Evolutionary conservation across 139 green algal genomes (phyloP), one percentile per base, ranked within the genome.

Genomic region (Pedinophyceae sp.): DNA sequence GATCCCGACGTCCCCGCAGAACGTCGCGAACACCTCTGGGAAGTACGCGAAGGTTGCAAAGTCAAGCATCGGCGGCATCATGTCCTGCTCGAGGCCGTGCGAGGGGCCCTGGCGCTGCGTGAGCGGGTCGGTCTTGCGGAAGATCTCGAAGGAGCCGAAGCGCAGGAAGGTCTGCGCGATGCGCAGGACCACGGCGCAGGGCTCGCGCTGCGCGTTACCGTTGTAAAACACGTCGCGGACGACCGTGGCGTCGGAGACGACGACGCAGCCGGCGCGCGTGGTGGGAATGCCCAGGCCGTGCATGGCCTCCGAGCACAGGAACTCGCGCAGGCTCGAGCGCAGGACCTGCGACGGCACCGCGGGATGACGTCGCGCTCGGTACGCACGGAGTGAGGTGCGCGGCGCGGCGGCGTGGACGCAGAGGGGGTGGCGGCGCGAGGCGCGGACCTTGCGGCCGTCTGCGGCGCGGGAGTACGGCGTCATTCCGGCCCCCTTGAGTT

Each of bases 261-360:
- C 60, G 17, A 72, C 50, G 39, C 47, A 69, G 48, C 54, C 64
- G 6, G 73, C 69, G 27, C 73, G 60, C 4, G 73, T 81, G 39
- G 73, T 81, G 43, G 73, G 73, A 18, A 81, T 59, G 48, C 73
- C 73, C 67, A 79, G 65, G 40, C 59, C 43, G 48, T 68, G 53
- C 71, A 86, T 79, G 43, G 76, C 76, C 60, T 88, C 79, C 24
- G 39, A 66, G 49, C 59, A 67, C 30, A 88, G 62, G 50, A 83
- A 88, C 65, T 88, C 79, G 18, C 76, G 67, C 18, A 85, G 40
- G 48, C 57, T 74, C 28, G 67, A 78, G n/a, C 76, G 73, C 28
- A 85, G 61, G 23, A 72, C 63, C 41, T 4, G 24, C 1, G 23
- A 29, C 52, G 57, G 50, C 30, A 61, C 30, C 43, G 49, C 18